Evolutionary conservation across 371 early-diverging fungal genomes (phyloP), one percentile per base, ranked within the genome.

Genomic region (Mucor lusitanicus): DNA sequence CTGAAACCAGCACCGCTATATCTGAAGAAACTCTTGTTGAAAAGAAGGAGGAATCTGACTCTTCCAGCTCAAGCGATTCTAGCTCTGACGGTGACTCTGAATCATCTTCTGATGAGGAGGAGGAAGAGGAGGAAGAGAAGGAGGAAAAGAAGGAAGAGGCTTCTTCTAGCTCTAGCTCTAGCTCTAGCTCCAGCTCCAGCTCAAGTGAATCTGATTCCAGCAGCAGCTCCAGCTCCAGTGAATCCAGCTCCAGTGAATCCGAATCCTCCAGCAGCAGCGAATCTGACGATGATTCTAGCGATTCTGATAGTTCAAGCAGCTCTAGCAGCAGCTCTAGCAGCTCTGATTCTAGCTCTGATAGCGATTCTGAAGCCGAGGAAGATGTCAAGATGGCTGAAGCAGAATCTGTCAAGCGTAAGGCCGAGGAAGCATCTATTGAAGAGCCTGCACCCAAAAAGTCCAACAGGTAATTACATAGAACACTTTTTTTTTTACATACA

Each of bases 181-280:
- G 37, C 27, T 76, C 78, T 15, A 72, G 70, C 61, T 73, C 75
- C 6, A 73, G 71, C 21, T 73, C 74, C 7, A 72, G 71, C 63
- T 21, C 54, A 30, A 59, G 63, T 6, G 65, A 68, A 6, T 76
- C 77, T 32, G 61, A 56, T 7, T 53, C 50, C 46, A 63, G 59
- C 39, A 74, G 74, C 6, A 61, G 54, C 6, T 48, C 48, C 35
- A 74, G 67, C 33, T 69, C 78, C 23, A 69, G 69, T 35, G 67
- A 65, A 30, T 69, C 78, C 42, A 62, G 58, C 19, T 72, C 58
- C 30, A 56, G 61, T 1, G 65, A 69, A 1, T 76, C 77, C 27
- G 65, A 62, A 35, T 65, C 65, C 7, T 40, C 37, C 11, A 37
- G 37, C 7, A 61, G 61, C 53, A 33, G 42, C 25, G 70, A 63